Evolutionary conservation across 2,329 filamentous ascomycete species (phyloP), one percentile per base, ranked within the genome.

Genomic region (Arthroderma sp.): DNA sequence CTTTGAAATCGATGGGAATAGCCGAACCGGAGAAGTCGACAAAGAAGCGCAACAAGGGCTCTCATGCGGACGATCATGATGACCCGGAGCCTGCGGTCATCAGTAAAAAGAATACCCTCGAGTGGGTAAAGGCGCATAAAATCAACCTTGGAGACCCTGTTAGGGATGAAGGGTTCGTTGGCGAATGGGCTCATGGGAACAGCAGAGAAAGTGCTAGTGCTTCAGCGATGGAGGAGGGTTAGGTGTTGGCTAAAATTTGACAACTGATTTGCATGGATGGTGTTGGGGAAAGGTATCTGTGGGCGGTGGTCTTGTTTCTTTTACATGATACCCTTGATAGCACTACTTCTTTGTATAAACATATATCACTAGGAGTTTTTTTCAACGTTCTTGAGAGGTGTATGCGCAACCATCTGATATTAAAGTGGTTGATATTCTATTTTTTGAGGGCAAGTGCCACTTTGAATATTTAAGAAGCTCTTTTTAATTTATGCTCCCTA

Each of bases 1-100:
- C 86, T 27, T 67, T 95, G 44, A 78, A 83, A 48, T 80, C 85
- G 47, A 94, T 95, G 85, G 80, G 75, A 6, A 67, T 91, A 32
- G 69, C 82, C 39, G 72, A 76, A 49, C 58, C 60, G 15, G 67
- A 66, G 47, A 70, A 70, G 53, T 67, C 57, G 10, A 59, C 40
- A 62, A 78, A 62, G 70, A 81, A 56, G 74, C 52, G 73, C 67
- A 58, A 60, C 65, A 61, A 67, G 67, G 64, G 34, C 11, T 54
- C 58, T 29, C 41, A 43, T 3, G 46, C 53, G 11, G 43, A 48
- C 9, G 48, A 45, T 27, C 34, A 50, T 28, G 57, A 53, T 10
- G 45, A 53, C 5, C 55, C 49, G 11, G 57, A 54, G 7, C 49
- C 55, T 33, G 60, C 66, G 42, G 62, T 74, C n/a, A 64, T 80